phyloP scores from a whole-genome alignment of 306 rosid genomes.

The Prunus persica region Prunus_persica_NCBIv2 NC_034009.1:32874501-32875000 shows the following conservation, averaged over 20 bases:
- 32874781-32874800: not conserved
- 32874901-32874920: too few relatives aligned
- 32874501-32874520: not conserved
- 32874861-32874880: too few relatives aligned
- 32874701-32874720: not conserved
- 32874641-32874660: not conserved
- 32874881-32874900: too few relatives aligned
- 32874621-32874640: not conserved
- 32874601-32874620: not conserved
- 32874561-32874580: not conserved
- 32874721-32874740: not conserved
- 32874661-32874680: not conserved
- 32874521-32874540: not conserved
- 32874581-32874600: not conserved
- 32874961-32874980: too few relatives aligned
- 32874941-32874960: too few relatives aligned
- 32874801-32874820: not conserved
- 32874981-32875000: too few relatives aligned
- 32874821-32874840: too few relatives aligned
- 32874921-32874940: too few relatives aligned
- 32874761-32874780: not conserved
- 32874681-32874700: not conserved
- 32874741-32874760: not conserved
- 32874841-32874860: too few relatives aligned
- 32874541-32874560: not conserved